A percentile compares a stretch with the other conserved stretches of the same genome.
phyloP scores from a whole-genome alignment of 2,329 filamentous ascomycete species.

The Ophiobolus disseminans region DNA sequence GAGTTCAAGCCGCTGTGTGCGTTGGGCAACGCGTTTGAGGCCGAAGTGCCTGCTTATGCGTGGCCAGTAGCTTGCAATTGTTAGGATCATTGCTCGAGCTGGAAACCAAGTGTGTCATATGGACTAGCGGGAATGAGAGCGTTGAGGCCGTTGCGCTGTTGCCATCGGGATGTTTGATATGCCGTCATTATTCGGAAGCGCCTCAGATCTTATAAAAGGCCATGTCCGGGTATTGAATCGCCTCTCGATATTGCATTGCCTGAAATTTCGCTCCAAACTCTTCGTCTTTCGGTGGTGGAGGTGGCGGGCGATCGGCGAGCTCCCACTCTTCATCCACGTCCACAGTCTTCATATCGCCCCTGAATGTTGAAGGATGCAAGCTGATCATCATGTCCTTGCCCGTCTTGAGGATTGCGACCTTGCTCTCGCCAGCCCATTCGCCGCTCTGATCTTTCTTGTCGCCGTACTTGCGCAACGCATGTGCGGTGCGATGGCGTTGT shows the following conservation, averaged over 20 bases:
- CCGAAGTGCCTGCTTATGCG: too few species aligned
- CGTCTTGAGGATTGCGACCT: constrained; percentile 12
- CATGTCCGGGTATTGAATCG: constrained; percentile 12
- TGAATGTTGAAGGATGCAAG: constrained; percentile 12
- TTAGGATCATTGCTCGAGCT: too few species aligned
- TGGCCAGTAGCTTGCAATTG: too few species aligned
- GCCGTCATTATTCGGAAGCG: neutral
- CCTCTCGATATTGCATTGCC: neutral
- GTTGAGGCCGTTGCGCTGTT: neutral
- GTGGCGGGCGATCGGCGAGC: constrained; percentile 19
- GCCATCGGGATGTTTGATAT: neutral
- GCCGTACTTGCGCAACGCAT: constrained; percentile 13
- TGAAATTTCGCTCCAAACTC: constrained; percentile 3
- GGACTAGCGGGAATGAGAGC: neutral
- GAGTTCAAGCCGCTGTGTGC: too few species aligned
- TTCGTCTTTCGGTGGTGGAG: constrained; percentile 27
- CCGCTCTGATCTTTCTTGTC: constrained; percentile 1
- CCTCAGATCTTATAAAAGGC: constrained; percentile 12
- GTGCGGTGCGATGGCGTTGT: constrained; percentile 23
- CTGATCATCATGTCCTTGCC: constrained; percentile 21
- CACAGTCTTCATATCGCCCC: constrained; percentile 5
- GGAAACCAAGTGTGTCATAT: too few species aligned
- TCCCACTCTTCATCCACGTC: constrained; percentile 18
- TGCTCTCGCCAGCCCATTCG: constrained; percentile 6
- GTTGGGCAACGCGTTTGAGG: too few species aligned